Base-by-base conservation (phyloP, 345 rosid species). In the Salix viminalis region DNA sequence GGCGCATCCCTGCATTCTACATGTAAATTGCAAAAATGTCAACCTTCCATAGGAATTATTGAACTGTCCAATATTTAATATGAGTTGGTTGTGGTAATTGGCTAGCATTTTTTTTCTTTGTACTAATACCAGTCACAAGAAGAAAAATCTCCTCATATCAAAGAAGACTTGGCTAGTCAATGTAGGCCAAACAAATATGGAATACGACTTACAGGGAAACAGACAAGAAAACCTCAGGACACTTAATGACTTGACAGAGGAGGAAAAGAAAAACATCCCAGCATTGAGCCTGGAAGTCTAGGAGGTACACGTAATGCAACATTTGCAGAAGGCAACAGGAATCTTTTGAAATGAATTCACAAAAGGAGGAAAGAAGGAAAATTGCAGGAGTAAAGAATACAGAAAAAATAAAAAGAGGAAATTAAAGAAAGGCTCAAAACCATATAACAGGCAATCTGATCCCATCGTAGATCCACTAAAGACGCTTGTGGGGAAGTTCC, bases 1-100 rank as follows among this genome's bases (percentile, higher is more conserved):
- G 94, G 67, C 97, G 96, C 98, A 94, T 94, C 79, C 92, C 97
- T 39, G 97, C 91, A 86, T 94, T 94, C 97, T 92, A 74, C 56
- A 72, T 46, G 65, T 73, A 78, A 76, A 54, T 52, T 52, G 66
- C 30, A 26, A 56, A 67, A 72, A 19, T 23, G 32, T 72, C 46
- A 5, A 70, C 41, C 58, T 52, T 52, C 19, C 58, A 52, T 6
- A 1, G 58, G 19, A 23, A 18, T 52, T 52, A 52, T 19, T 19
- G 10, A 6, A 52, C 10, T 52, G 58, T 52, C n/a, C 58, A 52
- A 19, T 18, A 18, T 52, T 52, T 6, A 19, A 52, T 52, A 52
- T 6, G 7, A 50, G 58, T 52, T 52, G 23, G 58, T 18, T 52
- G 19, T 52, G 23, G 58, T 6, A 52, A 52, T 18, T 18, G 58